A percentile compares a stretch with the other conserved stretches of the same genome.
These are phyloP conservation scores for Phaeotremella skinneri DNA, from an alignment of 768 basidiomycete genomes.

Conservation along the genomic window DNA sequence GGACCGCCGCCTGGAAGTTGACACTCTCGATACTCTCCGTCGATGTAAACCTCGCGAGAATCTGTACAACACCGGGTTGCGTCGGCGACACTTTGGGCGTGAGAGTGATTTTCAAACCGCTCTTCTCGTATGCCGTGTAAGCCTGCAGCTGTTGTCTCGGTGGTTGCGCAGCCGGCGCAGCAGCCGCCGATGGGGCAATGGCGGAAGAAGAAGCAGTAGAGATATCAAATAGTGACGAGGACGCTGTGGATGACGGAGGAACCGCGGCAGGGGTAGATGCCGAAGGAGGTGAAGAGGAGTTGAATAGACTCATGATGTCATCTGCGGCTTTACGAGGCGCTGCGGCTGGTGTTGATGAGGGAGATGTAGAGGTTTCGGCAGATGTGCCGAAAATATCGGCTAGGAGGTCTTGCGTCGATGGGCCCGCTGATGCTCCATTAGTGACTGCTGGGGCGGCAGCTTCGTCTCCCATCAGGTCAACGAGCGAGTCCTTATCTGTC, in stretches of 20 bases:
- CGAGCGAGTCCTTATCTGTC: conserved; percentile 65
- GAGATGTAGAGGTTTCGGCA: conserved; percentile 38
- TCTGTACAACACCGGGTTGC: conserved; percentile 85
- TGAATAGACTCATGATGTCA: conserved; percentile 90
- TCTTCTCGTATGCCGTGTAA: conserved; percentile 89
- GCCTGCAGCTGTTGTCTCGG: conserved; percentile 61
- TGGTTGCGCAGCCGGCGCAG: conserved; percentile 49
- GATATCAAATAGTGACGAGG: conserved; percentile 12
- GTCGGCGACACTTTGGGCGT: conserved; percentile 78
- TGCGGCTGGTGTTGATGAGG: conserved; percentile 50
- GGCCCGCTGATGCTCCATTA: conserved; percentile 49
- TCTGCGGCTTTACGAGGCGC: conserved; percentile 62
- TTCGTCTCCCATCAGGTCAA: conserved; percentile 83
- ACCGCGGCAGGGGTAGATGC: conserved; percentile 50
- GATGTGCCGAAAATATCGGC: conserved; percentile 73
- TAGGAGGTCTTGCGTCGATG: conserved; percentile 74
- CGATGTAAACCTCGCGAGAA: conserved; percentile 81
- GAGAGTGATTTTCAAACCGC: conserved; percentile 80
- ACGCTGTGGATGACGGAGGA: conserved; percentile 12
- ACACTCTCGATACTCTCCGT: conserved; percentile 61
- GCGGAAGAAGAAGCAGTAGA: background rate
- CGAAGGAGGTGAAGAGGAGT: conserved; percentile 54
- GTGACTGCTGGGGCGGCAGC: conserved; percentile 55
- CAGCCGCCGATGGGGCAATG: conserved; percentile 29
- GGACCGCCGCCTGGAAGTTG: conserved; percentile 96